phyloP scores from a whole-genome alignment of 148 eudicot genomes.

The Rhododendron kiyosumense region DNA sequence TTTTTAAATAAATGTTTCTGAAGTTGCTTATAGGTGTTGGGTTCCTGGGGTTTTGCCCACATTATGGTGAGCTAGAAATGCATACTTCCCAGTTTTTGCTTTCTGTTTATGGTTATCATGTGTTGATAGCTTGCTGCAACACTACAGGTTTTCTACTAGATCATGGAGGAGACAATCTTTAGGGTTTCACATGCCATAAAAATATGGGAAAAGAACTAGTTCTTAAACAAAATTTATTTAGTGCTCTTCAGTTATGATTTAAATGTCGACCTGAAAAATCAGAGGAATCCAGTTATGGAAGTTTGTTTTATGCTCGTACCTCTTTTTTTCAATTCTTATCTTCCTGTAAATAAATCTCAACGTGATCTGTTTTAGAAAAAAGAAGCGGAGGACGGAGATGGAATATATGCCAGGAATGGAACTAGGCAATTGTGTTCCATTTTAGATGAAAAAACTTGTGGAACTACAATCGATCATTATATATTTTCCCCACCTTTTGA shows the following conservation, averaged over 20 bases:
- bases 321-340: neutral
- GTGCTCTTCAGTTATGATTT: neutral
- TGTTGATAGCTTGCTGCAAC: neutral
- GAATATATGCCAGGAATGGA: neutral
- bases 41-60: neutral
- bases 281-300: neutral
- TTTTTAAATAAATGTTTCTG: neutral
- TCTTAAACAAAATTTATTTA: too few species aligned
- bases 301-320: neutral
- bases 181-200: neutral
- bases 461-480: neutral
- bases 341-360: neutral
- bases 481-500: neutral
- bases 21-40: neutral
- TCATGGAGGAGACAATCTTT: neutral
- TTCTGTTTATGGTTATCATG: neutral
- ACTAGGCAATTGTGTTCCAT: neutral
- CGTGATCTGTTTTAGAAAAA: neutral
- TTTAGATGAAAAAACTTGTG: neutral
- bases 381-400: neutral
- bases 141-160: neutral
- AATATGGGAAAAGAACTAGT: neutral
- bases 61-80: neutral
- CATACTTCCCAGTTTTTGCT: neutral
- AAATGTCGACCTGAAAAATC: neutral